Evolutionary conservation across 257 asterid species (phyloP).

Genomic region (Lantana camara): DNA sequence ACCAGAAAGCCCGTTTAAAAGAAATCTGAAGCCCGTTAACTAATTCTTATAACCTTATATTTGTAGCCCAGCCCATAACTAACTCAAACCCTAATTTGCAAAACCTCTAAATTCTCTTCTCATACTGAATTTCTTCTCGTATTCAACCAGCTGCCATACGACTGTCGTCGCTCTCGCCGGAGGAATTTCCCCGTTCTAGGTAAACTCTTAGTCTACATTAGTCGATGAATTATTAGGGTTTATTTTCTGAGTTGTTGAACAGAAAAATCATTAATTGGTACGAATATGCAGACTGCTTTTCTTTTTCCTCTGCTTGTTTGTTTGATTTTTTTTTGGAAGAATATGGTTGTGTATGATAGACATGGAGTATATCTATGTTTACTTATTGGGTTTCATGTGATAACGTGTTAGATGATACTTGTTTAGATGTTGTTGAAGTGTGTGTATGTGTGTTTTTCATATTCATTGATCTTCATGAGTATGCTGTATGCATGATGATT

Average conservation of each 20-base stretch:
- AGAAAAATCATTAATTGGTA: too few relatives aligned
- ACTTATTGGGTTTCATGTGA: too few relatives aligned
- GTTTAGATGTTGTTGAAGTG: not conserved
- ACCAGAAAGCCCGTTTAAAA: not conserved
- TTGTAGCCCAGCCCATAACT: not conserved
- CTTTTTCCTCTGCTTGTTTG: too few relatives aligned
- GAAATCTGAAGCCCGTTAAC: not conserved
- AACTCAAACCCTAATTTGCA: slow-evolving; percentile 22
- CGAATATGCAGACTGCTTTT: too few relatives aligned
- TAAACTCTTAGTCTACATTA: slow-evolving; percentile 1
- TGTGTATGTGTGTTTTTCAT: not conserved
- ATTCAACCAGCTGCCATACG: not conserved
- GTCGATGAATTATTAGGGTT: not conserved
- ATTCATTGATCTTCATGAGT: not conserved
- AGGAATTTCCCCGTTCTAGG: slow-evolving; percentile 6
- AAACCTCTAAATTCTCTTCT: not conserved
- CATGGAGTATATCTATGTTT: too few relatives aligned
- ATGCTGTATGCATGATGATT: not conserved
- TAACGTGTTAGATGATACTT: too few relatives aligned
- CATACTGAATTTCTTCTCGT: not conserved
- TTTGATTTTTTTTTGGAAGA: not conserved
- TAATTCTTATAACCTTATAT: not conserved
- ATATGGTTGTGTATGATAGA: too few relatives aligned
- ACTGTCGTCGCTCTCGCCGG: not conserved
- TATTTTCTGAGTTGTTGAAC: too few relatives aligned